phyloP scores from a whole-genome alignment of 345 rosid species.

The Combretum micranthum region DNA sequence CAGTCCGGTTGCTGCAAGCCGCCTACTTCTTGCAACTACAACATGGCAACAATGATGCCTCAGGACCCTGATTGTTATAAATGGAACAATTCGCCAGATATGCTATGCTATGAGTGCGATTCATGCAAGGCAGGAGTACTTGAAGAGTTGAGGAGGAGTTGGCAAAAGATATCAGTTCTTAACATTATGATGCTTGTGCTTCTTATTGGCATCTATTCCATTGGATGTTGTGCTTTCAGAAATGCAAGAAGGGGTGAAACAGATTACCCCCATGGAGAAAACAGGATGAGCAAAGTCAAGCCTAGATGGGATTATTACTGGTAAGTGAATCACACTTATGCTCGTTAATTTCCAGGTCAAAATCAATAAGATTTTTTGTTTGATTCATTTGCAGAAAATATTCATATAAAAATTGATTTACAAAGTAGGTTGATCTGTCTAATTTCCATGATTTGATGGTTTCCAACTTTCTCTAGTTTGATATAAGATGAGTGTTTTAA shows the following conservation, averaged over 20 bases:
- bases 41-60: slow-evolving; percentile 27
- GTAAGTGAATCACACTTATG: slow-evolving; percentile 17
- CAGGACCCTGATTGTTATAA: slow-evolving; percentile 75
- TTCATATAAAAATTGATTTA: too few species aligned
- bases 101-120: slow-evolving; percentile 86
- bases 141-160: slow-evolving; percentile 64
- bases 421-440: too few species aligned
- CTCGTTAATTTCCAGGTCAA: neutral
- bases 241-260: slow-evolving; percentile 68
- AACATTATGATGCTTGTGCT: slow-evolving; percentile 57
- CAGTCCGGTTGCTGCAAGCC: slow-evolving; percentile 98
- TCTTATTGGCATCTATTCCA: slow-evolving; percentile 61
- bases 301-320: slow-evolving; percentile 90
- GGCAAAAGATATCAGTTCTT: slow-evolving; percentile 81
- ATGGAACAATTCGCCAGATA: slow-evolving; percentile 57
- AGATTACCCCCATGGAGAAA: slow-evolving; percentile 70
- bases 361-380: too few species aligned
- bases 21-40: slow-evolving; percentile 73
- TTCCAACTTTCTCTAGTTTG: too few species aligned
- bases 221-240: slow-evolving; percentile 85
- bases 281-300: slow-evolving; percentile 77
- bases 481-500: too few species aligned
- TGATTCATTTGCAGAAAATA: too few species aligned
- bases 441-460: too few species aligned
- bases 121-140: slow-evolving; percentile 94